These are phyloP conservation scores for Thymus mandschuricus DNA, from an alignment of 257 asterid genomes.

Conservation along the genomic window DNA sequence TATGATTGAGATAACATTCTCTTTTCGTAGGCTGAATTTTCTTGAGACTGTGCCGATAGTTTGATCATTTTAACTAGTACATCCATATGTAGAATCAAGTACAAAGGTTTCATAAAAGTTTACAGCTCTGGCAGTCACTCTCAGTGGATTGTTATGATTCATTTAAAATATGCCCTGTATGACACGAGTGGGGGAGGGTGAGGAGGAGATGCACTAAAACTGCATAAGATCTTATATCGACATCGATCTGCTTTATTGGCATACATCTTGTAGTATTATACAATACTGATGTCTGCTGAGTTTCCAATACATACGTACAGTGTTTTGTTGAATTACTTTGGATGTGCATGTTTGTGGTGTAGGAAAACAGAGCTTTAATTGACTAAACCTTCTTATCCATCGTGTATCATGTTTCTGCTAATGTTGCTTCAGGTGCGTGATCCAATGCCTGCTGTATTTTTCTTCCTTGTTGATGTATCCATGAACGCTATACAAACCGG, in stretches of 20 bases:
- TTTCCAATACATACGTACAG: not conserved
- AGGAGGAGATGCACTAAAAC: no score
- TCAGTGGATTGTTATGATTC: conserved; percentile 8
- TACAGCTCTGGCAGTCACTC: conserved; percentile 12
- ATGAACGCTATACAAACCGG: conserved; percentile 96
- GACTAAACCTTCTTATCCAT: conserved; percentile 11
- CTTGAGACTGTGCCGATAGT: conserved; percentile 8
- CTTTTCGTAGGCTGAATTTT: not conserved
- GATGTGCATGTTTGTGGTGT: conserved; percentile 6
- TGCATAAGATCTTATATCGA: no score
- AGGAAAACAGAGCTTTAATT: conserved; percentile 2
- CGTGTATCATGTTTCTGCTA: conserved; percentile 27
- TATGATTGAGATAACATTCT: not conserved
- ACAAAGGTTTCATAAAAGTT: not conserved
- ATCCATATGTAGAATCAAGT: not conserved
- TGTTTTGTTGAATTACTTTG: not conserved
- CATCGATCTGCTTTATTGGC: not conserved
- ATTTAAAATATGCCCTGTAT: not conserved
- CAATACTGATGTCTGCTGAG: not conserved
- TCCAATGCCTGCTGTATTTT: conserved; percentile 97
- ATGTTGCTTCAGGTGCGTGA: conserved; percentile 83
- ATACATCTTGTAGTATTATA: conserved; percentile 10
- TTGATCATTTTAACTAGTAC: not conserved
- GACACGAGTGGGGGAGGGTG: not conserved
- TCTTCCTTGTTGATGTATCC: conserved; percentile 95